Evolutionary conservation across 1,139 yeast species (phyloP).

Genomic region (Debaryomyces sp.): DNA sequence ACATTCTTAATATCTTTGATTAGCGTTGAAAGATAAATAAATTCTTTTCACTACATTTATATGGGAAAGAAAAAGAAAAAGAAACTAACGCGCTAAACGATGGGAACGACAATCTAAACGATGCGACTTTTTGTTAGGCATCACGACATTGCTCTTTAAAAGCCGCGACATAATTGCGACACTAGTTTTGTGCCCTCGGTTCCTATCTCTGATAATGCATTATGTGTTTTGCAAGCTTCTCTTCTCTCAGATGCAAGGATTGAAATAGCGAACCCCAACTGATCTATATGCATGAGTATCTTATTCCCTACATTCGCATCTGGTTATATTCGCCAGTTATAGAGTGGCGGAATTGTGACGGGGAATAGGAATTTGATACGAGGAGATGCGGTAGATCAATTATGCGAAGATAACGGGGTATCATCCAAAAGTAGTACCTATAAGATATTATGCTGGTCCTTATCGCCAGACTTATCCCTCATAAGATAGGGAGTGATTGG

Average conservation of each 20-base stretch:
- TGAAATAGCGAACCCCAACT: no score
- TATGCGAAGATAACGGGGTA: background rate
- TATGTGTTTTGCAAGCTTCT: background rate
- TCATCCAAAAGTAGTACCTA: background rate
- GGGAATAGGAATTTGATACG: background rate
- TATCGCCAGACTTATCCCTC: no score
- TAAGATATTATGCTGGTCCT: background rate
- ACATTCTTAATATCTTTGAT: conserved; percentile 1
- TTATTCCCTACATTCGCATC: no score
- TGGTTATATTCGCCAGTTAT: background rate
- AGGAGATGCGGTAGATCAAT: background rate
- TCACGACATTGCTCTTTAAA: background rate
- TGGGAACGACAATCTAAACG: conserved; percentile 11
- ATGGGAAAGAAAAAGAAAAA: conserved; percentile 6
- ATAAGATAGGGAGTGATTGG: no score
- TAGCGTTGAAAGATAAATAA: background rate
- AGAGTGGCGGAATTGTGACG: background rate
- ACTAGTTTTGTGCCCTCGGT: background rate
- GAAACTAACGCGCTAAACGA: conserved; percentile 11
- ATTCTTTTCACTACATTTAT: conserved; percentile 1
- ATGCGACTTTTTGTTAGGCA: background rate
- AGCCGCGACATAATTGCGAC: background rate
- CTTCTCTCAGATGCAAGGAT: background rate
- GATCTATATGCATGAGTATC: no score
- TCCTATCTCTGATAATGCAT: background rate